phyloP scores from a whole-genome alignment of 1,139 yeast species.

The Candida sanyaensis region DNA sequence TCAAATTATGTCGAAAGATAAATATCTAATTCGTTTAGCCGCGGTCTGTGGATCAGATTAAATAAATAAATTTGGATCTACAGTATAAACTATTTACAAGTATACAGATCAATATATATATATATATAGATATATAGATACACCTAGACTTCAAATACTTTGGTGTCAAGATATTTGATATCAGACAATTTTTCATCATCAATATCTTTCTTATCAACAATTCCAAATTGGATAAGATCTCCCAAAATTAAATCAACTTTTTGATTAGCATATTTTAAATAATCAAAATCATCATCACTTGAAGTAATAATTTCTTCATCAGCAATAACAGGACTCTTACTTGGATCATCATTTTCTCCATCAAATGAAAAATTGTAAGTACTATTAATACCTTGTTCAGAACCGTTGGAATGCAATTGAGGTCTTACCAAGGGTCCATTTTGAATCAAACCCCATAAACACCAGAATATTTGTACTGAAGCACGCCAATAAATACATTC shows the following conservation, averaged over 20 bases:
- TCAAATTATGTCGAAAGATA: too few species aligned
- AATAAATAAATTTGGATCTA: background rate
- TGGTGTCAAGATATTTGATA: constrained; percentile 46
- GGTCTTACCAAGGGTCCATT: constrained; percentile 44
- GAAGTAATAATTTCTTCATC: constrained; percentile 33
- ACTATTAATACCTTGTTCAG: constrained; percentile 37
- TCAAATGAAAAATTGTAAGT: constrained; percentile 41
- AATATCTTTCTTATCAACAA: constrained; percentile 42
- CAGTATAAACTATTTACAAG: background rate
- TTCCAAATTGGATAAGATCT: constrained; percentile 66
- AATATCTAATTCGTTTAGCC: background rate
- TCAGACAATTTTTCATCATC: constrained; percentile 22
- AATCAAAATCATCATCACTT: constrained; percentile 75
- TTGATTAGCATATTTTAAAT: constrained; percentile 71
- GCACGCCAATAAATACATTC: constrained; percentile 81
- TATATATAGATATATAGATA: too few species aligned
- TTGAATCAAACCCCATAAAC: constrained; percentile 89
- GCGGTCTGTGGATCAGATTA: background rate
- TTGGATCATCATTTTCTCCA: constrained; percentile 20
- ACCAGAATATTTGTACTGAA: constrained; percentile 79
- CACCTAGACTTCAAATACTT: constrained; percentile 27
- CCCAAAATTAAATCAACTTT: constrained; percentile 75
- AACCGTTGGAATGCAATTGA: constrained; percentile 15
- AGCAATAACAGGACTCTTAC: background rate
- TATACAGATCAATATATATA: background rate